Conservation (phyloP, 495 filamentous ascomycete species). For the Podospora tetraspora region DNA sequence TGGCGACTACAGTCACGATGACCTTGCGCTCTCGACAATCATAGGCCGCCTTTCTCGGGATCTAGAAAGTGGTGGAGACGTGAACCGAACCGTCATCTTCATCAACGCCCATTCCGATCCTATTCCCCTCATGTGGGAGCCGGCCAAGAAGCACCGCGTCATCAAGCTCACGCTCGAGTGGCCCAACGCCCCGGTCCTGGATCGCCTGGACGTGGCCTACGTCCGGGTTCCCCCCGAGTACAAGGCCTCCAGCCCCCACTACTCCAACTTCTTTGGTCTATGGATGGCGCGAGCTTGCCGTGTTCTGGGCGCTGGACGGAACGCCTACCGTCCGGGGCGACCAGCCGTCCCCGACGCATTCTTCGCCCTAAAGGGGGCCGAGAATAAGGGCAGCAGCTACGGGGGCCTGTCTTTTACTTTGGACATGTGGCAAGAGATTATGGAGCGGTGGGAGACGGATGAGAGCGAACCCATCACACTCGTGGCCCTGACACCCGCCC, state of each 20-base stretch:
- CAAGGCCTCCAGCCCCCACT: background rate
- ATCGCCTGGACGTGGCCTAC: conserved; percentile 27
- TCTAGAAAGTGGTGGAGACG: background rate
- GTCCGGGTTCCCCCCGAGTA: conserved; percentile 24
- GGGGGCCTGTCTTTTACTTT: conserved; percentile 21
- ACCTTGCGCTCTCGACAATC: background rate
- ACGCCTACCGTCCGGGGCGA: conserved; percentile 20
- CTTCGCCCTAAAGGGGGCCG: conserved; percentile 7
- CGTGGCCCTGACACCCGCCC: background rate
- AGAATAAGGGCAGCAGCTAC: conserved; percentile 1
- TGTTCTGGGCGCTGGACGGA: conserved; percentile 20
- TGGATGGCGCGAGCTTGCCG: conserved; percentile 20
- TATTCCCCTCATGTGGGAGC: conserved; percentile 20
- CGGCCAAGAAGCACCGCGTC: conserved; percentile 6
- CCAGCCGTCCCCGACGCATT: conserved; percentile 24
- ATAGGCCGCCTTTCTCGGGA: background rate
- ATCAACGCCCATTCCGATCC: conserved; percentile 16
- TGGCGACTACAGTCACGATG: conserved; percentile 20
- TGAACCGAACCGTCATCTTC: conserved; percentile 14
- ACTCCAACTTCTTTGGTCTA: conserved; percentile 17
- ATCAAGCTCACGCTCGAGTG: conserved; percentile 20
- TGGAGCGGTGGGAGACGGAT: background rate
- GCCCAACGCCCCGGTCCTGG: conserved; percentile 8
- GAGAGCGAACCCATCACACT: background rate
- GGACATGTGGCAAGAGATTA: conserved; percentile 11